Percentiles rank a stretch among this genome's conserved stretches.
Conservation (phyloP, 176 grass and related monocot genomes). For the Oryza punctata region DNA sequence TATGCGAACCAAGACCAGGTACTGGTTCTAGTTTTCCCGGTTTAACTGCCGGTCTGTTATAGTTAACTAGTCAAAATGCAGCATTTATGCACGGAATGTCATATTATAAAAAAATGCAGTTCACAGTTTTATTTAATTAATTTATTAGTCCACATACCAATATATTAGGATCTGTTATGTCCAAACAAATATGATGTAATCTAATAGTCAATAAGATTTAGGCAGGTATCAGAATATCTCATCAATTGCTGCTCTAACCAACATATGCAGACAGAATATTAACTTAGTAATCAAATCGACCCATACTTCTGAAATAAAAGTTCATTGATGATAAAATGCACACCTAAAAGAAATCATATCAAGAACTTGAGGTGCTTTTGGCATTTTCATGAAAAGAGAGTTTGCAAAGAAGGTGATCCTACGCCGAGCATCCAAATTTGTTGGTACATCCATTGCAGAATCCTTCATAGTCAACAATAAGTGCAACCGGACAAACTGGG, state of each 20-base stretch:
- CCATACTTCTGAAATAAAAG: conserved; percentile 23
- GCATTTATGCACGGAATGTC: neutral
- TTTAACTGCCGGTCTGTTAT: neutral
- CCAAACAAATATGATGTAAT: neutral
- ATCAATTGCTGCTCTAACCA: conserved; percentile 5
- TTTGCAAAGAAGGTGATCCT: conserved; percentile 82
- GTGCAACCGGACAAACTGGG: conserved; percentile 61
- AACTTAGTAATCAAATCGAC: conserved; percentile 2
- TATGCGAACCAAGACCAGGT: no score
- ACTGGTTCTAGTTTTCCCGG: no score
- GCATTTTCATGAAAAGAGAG: conserved; percentile 83
- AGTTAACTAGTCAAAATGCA: conserved; percentile 18
- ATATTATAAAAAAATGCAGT: neutral
- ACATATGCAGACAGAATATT: neutral
- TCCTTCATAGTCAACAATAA: conserved; percentile 71
- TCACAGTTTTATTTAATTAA: neutral
- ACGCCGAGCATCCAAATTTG: conserved; percentile 83
- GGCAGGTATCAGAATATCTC: conserved; percentile 17
- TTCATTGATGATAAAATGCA: conserved; percentile 21
- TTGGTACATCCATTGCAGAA: conserved; percentile 70
- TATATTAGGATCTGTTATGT: conserved; percentile 10
- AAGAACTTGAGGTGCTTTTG: conserved; percentile 56
- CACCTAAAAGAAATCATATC: conserved; percentile 85
- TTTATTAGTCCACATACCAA: neutral
- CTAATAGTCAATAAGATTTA: conserved; percentile 3